A percentile compares a stretch with the other conserved stretches of the same genome.
phyloP scores from a whole-genome alignment of 2,329 filamentous ascomycete species.

The Xenoacremonium recifei region DNA sequence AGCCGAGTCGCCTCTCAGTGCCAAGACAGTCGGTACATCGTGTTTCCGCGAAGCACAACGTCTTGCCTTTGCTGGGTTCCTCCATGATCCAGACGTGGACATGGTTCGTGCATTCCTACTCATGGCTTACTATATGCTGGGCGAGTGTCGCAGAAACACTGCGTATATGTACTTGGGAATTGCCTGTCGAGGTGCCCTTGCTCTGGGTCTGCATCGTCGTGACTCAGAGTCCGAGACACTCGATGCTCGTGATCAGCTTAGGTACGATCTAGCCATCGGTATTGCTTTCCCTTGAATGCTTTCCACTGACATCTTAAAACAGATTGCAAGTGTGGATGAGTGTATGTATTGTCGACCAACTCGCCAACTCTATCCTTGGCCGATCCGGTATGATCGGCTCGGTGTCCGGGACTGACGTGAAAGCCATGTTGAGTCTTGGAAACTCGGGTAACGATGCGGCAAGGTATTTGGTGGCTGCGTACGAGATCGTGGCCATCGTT shows the following conservation, averaged over 20 bases:
- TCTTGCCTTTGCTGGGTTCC: conserved; percentile 19
- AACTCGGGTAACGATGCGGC: conserved; percentile 17
- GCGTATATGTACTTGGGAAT: conserved; percentile 64
- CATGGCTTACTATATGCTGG: conserved; percentile 73
- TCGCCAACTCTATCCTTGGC: conserved; percentile 37
- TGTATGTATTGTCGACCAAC: conserved; percentile 36
- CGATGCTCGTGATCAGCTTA: conserved; percentile 14
- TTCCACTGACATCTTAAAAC: conserved; percentile 8
- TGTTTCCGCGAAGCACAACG: conserved; percentile 45
- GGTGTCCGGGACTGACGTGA: conserved; percentile 10
- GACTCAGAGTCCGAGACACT: conserved; percentile 19
- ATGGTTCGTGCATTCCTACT: conserved; percentile 35
- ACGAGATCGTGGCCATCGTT: conserved; percentile 41
- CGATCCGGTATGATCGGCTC: conserved; percentile 31
- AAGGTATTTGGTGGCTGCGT: conserved; percentile 38
- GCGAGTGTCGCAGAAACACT: conserved; percentile 58
- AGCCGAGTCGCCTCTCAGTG: conserved; percentile 16
- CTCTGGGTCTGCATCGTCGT: conserved; percentile 50
- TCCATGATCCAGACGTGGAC: conserved; percentile 24
- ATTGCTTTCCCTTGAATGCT: background rate
- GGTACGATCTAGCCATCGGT: too few relatives aligned
- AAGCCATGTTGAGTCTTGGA: conserved; percentile 9
- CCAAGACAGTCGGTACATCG: conserved; percentile 22
- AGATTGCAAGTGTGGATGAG: conserved; percentile 38
- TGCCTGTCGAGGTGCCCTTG: conserved; percentile 55